Conservation (phyloP, 2,329 filamentous ascomycete genomes). For the Pseudogymnoascus sp. region DNA sequence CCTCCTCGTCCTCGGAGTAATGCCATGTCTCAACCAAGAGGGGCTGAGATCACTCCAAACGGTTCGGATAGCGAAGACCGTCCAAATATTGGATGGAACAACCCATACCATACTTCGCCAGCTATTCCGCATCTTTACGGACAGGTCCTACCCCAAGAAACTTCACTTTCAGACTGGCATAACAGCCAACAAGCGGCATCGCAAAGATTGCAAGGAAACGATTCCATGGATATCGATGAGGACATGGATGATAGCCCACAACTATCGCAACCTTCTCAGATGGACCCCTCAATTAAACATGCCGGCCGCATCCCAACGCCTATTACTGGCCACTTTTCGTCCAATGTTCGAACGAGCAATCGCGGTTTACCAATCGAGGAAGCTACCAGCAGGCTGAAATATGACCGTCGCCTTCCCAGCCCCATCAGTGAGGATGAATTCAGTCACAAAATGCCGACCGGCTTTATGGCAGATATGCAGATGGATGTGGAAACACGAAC, state of each 20-base stretch:
- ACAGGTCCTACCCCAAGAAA: constrained; percentile 12
- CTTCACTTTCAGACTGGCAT: constrained; percentile 15
- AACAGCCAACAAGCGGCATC: constrained; percentile 17
- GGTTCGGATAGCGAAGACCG: constrained; percentile 28
- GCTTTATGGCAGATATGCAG: constrained; percentile 28
- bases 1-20: not conserved
- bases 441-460: constrained; percentile 28
- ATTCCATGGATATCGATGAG: constrained; percentile 27
- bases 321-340: constrained; percentile 30
- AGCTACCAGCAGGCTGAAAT: constrained; percentile 24
- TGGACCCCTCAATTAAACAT: constrained; percentile 25
- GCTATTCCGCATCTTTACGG: constrained; percentile 19
- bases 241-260: constrained; percentile 30
- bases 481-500: constrained; percentile 27
- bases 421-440: constrained; percentile 32
- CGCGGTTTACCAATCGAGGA: constrained; percentile 22
- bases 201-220: constrained; percentile 19
- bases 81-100: constrained; percentile 22
- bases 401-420: constrained; percentile 28
- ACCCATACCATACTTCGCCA: constrained; percentile 26
- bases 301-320: constrained; percentile 31
- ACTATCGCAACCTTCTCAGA: constrained; percentile 26
- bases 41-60: constrained; percentile 25
- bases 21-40: constrained; percentile 22
- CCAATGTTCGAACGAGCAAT: constrained; percentile 21